These are phyloP conservation scores for Volvox reticuliferus DNA, from an alignment of 139 green algal species.

Conservation along the genomic window DNA sequence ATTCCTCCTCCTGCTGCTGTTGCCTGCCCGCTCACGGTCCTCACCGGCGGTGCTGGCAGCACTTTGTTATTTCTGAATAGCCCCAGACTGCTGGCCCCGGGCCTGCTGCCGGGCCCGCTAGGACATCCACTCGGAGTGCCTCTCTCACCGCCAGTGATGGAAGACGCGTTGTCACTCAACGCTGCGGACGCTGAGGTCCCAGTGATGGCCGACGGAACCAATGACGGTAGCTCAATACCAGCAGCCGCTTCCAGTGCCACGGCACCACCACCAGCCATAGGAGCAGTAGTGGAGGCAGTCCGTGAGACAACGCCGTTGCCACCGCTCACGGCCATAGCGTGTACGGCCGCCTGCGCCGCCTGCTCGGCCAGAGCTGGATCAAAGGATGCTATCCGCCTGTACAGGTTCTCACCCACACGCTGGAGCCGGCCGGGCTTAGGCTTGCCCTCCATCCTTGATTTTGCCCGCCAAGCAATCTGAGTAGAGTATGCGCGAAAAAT, in stretches of 20 bases:
- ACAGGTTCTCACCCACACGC: slow-evolving; percentile 60
- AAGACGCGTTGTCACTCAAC: no score
- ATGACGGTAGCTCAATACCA: no score
- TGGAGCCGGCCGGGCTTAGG: slow-evolving; percentile 54
- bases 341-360: slow-evolving; percentile 10
- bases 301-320: not conserved
- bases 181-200: no score
- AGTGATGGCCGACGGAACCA: no score
- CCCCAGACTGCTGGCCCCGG: not conserved
- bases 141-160: no score
- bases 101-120: not conserved
- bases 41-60: not conserved
- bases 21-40: not conserved
- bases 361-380: not conserved
- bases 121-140: not conserved
- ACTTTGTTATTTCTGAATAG: not conserved
- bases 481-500: slow-evolving; percentile 21
- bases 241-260: no score
- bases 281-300: not conserved
- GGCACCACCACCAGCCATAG: no score
- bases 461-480: slow-evolving; percentile 48
- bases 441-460: slow-evolving; percentile 60
- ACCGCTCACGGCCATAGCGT: not conserved
- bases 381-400: slow-evolving; percentile 44
- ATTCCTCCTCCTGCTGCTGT: not conserved